These are phyloP conservation scores for Globisporangium takayamanum DNA, from an alignment of 352 stramenopile genomes.

Conservation along the genomic window DNA sequence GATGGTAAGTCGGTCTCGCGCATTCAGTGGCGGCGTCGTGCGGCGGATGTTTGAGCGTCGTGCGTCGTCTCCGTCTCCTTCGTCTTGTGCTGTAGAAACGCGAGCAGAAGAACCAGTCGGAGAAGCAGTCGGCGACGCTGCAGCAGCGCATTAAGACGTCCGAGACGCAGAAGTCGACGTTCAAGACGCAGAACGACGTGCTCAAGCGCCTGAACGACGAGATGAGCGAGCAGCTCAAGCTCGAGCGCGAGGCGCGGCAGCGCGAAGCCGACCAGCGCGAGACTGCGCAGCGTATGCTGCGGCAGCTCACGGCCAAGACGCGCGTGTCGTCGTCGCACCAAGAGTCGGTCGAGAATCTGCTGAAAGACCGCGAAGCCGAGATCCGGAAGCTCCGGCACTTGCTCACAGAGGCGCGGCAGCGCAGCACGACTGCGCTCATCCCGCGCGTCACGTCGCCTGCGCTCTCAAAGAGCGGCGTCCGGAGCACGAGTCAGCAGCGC, in stretches of 20 bases:
- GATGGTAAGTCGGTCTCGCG: conserved; percentile 67
- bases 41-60: conserved; percentile 12
- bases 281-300: conserved; percentile 45
- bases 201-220: conserved; percentile 68
- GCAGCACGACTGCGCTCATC: conserved; percentile 67
- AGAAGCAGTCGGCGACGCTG: conserved; percentile 77
- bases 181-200: conserved; percentile 56
- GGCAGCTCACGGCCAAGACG: conserved; percentile 61
- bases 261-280: conserved; percentile 67
- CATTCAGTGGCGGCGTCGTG: conserved; percentile 3
- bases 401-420: conserved; percentile 63
- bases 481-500: conserved; percentile 1
- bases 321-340: conserved; percentile 65
- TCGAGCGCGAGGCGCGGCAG: conserved; percentile 62
- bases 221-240: conserved; percentile 58
- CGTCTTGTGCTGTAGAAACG: conserved; percentile 64
- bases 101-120: conserved; percentile 89
- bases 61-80: conserved; percentile 5
- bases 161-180: conserved; percentile 56
- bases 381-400: conserved; percentile 72
- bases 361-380: conserved; percentile 74
- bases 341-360: conserved; percentile 52
- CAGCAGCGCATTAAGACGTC: conserved; percentile 77
- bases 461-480: conserved; percentile 2
- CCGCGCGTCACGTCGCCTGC: conserved; percentile 39